Percentiles rank a stretch among this genome's conserved stretches.
Evolutionary conservation across 176 grass and related monocot species (phyloP).

Genomic region (Tillandsia fasciculata): DNA sequence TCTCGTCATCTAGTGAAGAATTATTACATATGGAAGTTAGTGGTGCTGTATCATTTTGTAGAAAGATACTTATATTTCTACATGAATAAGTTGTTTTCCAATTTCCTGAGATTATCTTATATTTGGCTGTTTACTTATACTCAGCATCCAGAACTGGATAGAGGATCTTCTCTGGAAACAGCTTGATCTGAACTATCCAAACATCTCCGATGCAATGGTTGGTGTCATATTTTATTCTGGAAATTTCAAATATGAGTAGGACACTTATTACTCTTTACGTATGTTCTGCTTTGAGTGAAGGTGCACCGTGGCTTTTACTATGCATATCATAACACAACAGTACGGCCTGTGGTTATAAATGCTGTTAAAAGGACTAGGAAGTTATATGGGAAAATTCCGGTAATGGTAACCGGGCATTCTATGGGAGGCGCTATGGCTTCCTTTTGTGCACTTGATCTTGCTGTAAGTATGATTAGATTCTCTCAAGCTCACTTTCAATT

Average conservation of each 20-base stretch:
- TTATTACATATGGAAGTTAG: neutral
- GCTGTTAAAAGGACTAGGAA: constrained; percentile 54
- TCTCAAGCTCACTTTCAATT: neutral
- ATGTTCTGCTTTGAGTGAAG: constrained; percentile 15
- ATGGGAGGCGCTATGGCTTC: constrained; percentile 95
- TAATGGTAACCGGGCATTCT: constrained; percentile 79
- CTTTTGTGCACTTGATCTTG: constrained; percentile 94
- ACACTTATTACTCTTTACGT: neutral
- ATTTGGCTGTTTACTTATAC: constrained; percentile 12
- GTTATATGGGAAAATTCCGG: constrained; percentile 51
- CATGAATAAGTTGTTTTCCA: neutral
- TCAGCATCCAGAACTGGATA: constrained; percentile 88
- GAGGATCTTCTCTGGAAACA: constrained; percentile 87
- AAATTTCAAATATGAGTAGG: neutral
- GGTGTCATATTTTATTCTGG: constrained; percentile 2
- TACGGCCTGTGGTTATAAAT: constrained; percentile 43
- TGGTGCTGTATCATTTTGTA: neutral
- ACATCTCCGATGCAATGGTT: constrained; percentile 81
- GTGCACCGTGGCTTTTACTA: constrained; percentile 91
- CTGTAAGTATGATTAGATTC: constrained; percentile 42
- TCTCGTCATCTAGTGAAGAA: neutral
- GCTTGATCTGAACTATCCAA: constrained; percentile 87
- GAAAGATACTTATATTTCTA: neutral
- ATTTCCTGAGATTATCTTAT: neutral
- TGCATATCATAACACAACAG: constrained; percentile 75